Conservation (phyloP, 768 basidiomycete species). For the Boletus sp. region DNA sequence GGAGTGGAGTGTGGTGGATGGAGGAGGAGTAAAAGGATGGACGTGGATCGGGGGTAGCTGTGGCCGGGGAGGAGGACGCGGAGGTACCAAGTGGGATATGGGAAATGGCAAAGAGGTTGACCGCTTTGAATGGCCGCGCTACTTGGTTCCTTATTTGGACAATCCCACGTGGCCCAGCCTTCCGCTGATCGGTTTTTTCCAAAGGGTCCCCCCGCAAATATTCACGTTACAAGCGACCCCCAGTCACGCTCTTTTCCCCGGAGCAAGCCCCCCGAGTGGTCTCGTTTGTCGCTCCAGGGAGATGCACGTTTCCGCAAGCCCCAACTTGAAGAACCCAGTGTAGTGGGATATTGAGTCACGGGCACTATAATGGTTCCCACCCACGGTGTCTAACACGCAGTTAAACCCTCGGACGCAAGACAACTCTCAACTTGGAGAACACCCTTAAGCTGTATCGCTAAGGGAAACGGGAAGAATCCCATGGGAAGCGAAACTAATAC, state of each 20-base stretch:
- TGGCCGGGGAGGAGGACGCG: background rate
- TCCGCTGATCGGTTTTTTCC: background rate
- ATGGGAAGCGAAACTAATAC: background rate
- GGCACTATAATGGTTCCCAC: background rate
- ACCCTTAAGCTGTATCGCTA: too few species aligned
- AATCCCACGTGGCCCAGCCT: background rate
- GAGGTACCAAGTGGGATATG: slow-evolving; percentile 15
- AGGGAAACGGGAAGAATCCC: background rate
- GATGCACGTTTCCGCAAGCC: too few species aligned
- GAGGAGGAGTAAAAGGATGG: background rate
- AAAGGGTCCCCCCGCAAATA: too few species aligned
- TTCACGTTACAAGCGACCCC: too few species aligned
- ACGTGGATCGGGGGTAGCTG: slow-evolving; percentile 2
- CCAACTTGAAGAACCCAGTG: background rate
- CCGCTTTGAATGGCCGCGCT: slow-evolving; percentile 5
- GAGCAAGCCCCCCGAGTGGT: too few species aligned
- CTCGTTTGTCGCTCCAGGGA: too few species aligned
- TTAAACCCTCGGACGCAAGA: background rate
- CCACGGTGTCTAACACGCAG: too few species aligned
- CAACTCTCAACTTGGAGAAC: background rate
- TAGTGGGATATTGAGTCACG: background rate
- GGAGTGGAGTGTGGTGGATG: background rate
- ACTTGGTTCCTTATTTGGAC: slow-evolving; percentile 12
- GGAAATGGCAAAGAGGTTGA: slow-evolving; percentile 4
- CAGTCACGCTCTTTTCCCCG: background rate